These are phyloP conservation scores for Pleurotus ostreatus DNA, from an alignment of 768 basidiomycete species.

Conservation along the genomic window DNA sequence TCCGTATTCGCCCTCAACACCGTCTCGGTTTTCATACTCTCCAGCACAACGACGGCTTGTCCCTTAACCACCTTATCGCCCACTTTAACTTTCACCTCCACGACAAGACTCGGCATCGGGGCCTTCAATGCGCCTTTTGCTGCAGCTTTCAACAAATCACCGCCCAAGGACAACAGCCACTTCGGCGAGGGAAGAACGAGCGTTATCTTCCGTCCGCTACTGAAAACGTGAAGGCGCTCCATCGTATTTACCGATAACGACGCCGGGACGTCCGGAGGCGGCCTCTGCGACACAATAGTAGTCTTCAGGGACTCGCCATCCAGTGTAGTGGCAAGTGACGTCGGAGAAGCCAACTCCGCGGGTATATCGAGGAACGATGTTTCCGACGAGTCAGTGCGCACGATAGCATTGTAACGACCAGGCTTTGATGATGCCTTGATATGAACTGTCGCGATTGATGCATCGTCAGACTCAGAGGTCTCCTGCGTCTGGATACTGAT, in stretches of 20 bases:
- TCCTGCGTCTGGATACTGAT: slow-evolving; percentile 62
- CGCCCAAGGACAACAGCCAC: slow-evolving; percentile 68
- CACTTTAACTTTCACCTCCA: slow-evolving; percentile 75
- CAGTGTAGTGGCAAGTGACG: slow-evolving; percentile 51
- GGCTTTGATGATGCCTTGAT: slow-evolving; percentile 29
- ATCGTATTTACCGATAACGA: slow-evolving; percentile 52
- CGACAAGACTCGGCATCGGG: slow-evolving; percentile 93
- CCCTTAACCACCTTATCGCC: slow-evolving; percentile 81
- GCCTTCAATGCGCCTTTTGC: slow-evolving; percentile 68
- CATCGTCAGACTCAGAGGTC: slow-evolving; percentile 28
- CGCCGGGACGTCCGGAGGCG: slow-evolving; percentile 47
- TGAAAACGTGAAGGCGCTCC: slow-evolving; percentile 78
- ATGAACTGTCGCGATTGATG: slow-evolving; percentile 32
- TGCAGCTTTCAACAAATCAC: slow-evolving; percentile 43
- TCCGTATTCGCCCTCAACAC: slow-evolving; percentile 67
- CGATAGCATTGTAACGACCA: slow-evolving; percentile 51
- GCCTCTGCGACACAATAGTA: slow-evolving; percentile 74
- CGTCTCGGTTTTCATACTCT: slow-evolving; percentile 98
- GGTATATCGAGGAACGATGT: slow-evolving; percentile 45
- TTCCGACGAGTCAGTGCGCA: slow-evolving; percentile 28
- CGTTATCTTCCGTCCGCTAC: slow-evolving; percentile 56
- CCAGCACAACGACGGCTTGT: slow-evolving; percentile 77
- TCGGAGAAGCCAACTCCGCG: slow-evolving; percentile 52
- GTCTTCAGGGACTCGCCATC: slow-evolving; percentile 43
- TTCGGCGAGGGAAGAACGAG: slow-evolving; percentile 65